Evolutionary conservation across 2,329 filamentous ascomycete species (phyloP).

Genomic region (Gremmenia infestans): DNA sequence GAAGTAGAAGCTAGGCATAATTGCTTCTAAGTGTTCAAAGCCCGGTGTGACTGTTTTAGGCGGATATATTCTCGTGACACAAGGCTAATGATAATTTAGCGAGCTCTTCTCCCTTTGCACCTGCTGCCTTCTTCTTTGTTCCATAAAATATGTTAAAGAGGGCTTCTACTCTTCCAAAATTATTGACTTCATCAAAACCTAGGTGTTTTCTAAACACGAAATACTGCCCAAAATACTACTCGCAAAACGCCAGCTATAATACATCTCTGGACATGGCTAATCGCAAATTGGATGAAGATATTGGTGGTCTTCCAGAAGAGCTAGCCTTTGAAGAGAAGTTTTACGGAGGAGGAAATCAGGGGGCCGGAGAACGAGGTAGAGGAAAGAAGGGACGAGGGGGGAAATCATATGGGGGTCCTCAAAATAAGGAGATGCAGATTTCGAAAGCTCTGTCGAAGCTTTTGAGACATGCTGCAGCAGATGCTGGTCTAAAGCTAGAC

Average conservation of each 20-base stretch:
- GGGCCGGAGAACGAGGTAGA: constrained; percentile 4
- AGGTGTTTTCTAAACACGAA: no score
- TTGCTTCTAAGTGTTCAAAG: background rate
- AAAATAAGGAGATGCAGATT: constrained; percentile 26
- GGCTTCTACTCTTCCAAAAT: background rate
- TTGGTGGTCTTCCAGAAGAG: constrained; percentile 1
- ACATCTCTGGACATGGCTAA: constrained; percentile 3
- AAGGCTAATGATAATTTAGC: background rate
- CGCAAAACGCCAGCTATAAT: background rate
- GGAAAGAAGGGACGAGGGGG: constrained; percentile 7
- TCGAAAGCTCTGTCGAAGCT: constrained; percentile 33
- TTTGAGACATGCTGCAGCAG: constrained; percentile 35
- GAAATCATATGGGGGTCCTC: constrained; percentile 14
- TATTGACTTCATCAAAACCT: background rate
- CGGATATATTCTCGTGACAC: background rate
- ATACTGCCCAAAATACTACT: no score
- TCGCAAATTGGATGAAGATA: constrained; percentile 1
- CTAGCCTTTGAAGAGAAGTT: constrained; percentile 1
- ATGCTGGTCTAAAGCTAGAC: constrained; percentile 53
- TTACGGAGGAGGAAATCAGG: constrained; percentile 1
- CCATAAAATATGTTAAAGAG: background rate
- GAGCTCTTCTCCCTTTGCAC: background rate
- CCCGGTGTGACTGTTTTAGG: background rate
- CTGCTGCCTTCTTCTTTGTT: background rate
- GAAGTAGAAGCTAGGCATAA: background rate